Evolutionary conservation across 2,329 filamentous ascomycete genomes (phyloP), one percentile per base, ranked within the genome.

Genomic region (Fusarium newnesense): DNA sequence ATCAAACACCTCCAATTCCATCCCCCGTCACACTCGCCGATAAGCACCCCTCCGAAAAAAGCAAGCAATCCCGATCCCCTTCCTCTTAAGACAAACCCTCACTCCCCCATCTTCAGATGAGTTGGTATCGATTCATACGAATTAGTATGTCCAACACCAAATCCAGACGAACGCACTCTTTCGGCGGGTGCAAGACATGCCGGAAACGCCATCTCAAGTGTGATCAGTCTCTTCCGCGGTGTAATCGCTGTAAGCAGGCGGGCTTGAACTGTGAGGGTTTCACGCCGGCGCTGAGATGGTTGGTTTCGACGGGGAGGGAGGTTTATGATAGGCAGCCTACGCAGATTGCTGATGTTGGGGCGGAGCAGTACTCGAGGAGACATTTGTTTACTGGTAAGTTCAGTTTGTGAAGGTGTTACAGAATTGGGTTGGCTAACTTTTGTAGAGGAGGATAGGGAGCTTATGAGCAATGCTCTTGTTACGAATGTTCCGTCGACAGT

Each of bases 131-230:
- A 30, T 60, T 8, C 59, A 28, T 9, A 44, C 32, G 39, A 24
- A 28, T 60, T 44, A 68, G 30, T 43, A 71, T 72, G 69, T 44
- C 47, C 32, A 72, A 71, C 28, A 39, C 67, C n/a, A 59, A 49
- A 61, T 72, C 72, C 5, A 72, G 57, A 57, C 71, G 72, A 18
- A 74, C 72, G 7, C 72, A 74, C 47, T 74, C 72, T 59, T 74
- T 76, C 7, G 74, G 74, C 3, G 74, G 74, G 4, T 76, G 74
- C 36, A 76, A 75, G 40, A 76, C 74, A 5, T 76, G 74, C 37
- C 71, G 74, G 9, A 76, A 75, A 58, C 69, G 74, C 18, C 74
- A 76, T 57, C 69, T 76, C 28, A 76, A 76, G 13, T 76, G 74
- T 43, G 74, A 76, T 3, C 74, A 76, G 50, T 66, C 59, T 3